A percentile compares a stretch with the other conserved stretches of the same genome.
Evolutionary conservation across 2,329 filamentous ascomycete genomes (phyloP).

Genomic region (Pseudogymnoascus pannorum): DNA sequence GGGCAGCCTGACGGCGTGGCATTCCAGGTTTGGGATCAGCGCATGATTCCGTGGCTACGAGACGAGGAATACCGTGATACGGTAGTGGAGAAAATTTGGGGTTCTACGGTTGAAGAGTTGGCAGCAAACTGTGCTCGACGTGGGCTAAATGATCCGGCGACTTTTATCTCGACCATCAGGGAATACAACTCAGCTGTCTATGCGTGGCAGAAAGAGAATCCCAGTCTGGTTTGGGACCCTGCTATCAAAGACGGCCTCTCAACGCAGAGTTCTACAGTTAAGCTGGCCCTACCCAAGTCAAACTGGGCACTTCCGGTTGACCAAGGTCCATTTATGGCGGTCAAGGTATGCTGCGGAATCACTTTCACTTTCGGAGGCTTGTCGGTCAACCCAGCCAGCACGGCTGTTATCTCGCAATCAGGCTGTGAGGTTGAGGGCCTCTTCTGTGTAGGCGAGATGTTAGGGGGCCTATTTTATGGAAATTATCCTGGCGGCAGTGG

Average conservation of each 20-base stretch:
- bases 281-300: constrained; percentile 47
- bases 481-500: constrained; percentile 60
- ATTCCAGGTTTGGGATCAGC: constrained; percentile 58
- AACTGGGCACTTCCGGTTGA: constrained; percentile 59
- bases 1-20: constrained; percentile 49
- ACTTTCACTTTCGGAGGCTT: constrained; percentile 65
- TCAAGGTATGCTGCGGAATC: constrained; percentile 57
- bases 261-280: constrained; percentile 42
- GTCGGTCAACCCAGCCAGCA: constrained; percentile 14
- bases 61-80: constrained; percentile 56
- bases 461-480: constrained; percentile 55
- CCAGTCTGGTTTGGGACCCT: constrained; percentile 46
- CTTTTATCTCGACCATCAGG: constrained; percentile 45
- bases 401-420: constrained; percentile 41
- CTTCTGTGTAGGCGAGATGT: constrained; percentile 58
- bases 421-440: constrained; percentile 44
- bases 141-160: constrained; percentile 39
- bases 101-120: constrained; percentile 41
- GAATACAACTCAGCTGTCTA: constrained; percentile 53
- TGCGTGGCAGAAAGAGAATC: constrained; percentile 38
- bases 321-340: constrained; percentile 51
- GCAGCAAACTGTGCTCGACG: constrained; percentile 40
- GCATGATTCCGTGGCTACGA: constrained; percentile 45
- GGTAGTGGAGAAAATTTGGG: constrained; percentile 37
- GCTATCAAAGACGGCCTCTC: constrained; percentile 54